phyloP scores from a whole-genome alignment of 2,329 filamentous ascomycete species.

The Arthroderma uncinatum region DNA sequence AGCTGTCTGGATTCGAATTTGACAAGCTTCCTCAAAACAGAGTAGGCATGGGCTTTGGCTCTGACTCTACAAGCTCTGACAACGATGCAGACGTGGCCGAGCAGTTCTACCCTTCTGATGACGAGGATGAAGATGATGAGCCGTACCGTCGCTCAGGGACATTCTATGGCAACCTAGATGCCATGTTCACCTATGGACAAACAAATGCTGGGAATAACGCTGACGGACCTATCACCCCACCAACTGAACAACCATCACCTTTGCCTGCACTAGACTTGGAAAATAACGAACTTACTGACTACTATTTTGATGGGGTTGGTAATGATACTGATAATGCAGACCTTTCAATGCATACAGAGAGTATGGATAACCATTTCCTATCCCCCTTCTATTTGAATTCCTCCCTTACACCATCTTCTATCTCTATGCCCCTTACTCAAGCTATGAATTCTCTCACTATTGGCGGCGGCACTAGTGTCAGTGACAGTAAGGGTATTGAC shows the following conservation, averaged over 20 bases:
- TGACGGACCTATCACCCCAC: background rate
- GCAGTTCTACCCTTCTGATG: conserved; percentile 15
- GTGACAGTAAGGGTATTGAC: too few relatives aligned
- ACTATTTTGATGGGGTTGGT: background rate
- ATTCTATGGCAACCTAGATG: background rate
- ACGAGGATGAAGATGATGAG: conserved; percentile 12
- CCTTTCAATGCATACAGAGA: conserved; percentile 13
- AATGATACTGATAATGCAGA: conserved; percentile 7
- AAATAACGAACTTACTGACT: conserved; percentile 3
- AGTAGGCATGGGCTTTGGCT: background rate
- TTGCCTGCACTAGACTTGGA: background rate
- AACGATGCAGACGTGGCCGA: background rate
- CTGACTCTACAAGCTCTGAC: background rate
- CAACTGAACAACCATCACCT: background rate
- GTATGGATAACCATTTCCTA: conserved; percentile 14
- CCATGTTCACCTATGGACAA: background rate
- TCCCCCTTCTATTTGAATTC: conserved; percentile 5
- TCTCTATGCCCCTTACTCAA: background rate
- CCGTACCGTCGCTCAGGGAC: background rate
- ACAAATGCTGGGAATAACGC: background rate
- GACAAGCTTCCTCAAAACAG: conserved; percentile 7
- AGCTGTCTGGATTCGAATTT: conserved; percentile 9
- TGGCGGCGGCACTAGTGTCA: background rate
- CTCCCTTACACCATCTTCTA: background rate
- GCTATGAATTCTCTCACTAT: background rate